Evolutionary conservation across 1,139 yeast species (phyloP), one percentile per base, ranked within the genome.

Genomic region (Yamadazyma taylorii): DNA sequence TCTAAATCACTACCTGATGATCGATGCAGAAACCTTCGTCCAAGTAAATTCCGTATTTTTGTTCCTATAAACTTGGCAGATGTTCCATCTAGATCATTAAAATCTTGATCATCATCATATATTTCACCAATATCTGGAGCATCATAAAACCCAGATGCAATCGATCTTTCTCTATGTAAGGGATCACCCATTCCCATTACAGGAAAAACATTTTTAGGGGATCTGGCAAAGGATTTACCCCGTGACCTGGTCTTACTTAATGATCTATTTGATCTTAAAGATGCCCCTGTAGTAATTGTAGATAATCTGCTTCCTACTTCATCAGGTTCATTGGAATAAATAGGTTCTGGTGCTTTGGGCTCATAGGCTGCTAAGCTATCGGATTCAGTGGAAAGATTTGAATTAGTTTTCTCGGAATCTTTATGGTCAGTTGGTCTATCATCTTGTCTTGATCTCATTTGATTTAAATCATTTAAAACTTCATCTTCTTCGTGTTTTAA

Each of bases 131-230:
- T 33, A 23, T 36, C 36, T n/a, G 32, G 35, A n/a, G 30, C 36
- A 17, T 33, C 40, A 14, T 25, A 27, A 17, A 30, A 33, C 0
- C 70, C 72, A 5, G 61, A 55, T 2, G 86, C 88, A 39, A 83
- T 79, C 0, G 81, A 64, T 33, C 63, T 61, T 50, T 83, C 90
- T 39, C 75, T 63, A 15, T 58, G 58, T 29, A 75, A 53, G 2
- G 90, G 84, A 6, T 66, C 68, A 0, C 85, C 88, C 90, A 84
- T 83, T 2, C 87, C 92, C 47, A 69, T 68, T 1, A 85, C 89
- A 0, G 94, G 94, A 58, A 84, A 85, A 0, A 83, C 89, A 43
- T 86, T 86, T 24, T 75, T 77, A 2, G 92, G 94, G 1, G 89
- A 81, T 46, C 80, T 62, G 3, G 29, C 26, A 2, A 60, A 27